Evolutionary conservation across 2,329 filamentous ascomycete species (phyloP), one percentile per base, ranked within the genome.

Genomic region (Cytospora leucostoma): DNA sequence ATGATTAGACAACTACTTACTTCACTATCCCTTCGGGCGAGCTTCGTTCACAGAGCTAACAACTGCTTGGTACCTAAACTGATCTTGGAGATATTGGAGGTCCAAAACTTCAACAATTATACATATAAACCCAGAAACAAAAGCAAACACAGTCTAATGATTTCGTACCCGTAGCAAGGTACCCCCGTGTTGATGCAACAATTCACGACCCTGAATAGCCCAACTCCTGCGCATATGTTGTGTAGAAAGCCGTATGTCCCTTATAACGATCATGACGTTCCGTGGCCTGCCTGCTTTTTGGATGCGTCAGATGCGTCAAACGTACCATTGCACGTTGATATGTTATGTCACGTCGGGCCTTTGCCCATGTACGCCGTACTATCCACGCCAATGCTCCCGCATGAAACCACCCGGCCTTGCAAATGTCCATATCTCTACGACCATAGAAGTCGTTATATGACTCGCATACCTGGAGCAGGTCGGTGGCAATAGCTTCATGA

Each of bases 181-280:
- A 49, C 38, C 58, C 58, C 44, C 58, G 58, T 52, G 19, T 47
- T 52, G 54, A 61, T 61, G 58, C 58, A 61, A 21, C 50, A 54
- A 49, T 52, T 37, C 51, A 47, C n/a, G n/a, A 37, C 51, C 47
- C 35, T 52, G 38, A 27, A 55, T 55, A 52, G 37, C 38, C 12
- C 19, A 40, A 64, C 60, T 55, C 57, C 63, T 63, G 63, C 54
- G 60, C 52, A 54, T 27, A 21, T 54, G 62, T 47, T 50, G 38
- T 59, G 44, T 49, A 40, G 40, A 63, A 60, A 59, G 33, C 63
- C n/a, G 47, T 49, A 27, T 27, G 34, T 63, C 35, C 38, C 60
- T 47, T 63, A 56, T 63, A 65, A 49, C 34, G 17, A 56, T 49
- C 55, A 49, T 57, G 19, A 55, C n/a, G 51, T 38, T 61, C 49